Evolutionary conservation across 139 green algal genomes (phyloP).

Genomic region (Spirogloea muscicola): DNA sequence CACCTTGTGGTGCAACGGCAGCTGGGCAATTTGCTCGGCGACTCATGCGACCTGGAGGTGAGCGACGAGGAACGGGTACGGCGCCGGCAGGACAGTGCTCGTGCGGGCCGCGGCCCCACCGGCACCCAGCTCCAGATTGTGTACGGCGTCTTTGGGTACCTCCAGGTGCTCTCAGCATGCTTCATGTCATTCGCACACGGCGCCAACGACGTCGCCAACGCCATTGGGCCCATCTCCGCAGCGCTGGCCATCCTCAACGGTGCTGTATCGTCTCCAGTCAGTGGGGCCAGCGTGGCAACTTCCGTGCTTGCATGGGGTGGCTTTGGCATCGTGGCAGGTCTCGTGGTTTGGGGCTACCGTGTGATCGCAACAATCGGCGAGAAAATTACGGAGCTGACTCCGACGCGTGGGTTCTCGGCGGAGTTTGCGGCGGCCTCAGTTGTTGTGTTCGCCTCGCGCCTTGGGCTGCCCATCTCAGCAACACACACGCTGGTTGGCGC

Average conservation of each 20-base stretch:
- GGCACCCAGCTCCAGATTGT: conserved; percentile 16
- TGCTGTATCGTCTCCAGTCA: neutral
- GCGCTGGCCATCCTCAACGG: conserved; percentile 15
- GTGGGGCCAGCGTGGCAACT: neutral
- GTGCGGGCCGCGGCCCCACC: neutral
- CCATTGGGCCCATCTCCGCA: conserved; percentile 61
- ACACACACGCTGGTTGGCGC: conserved; percentile 37
- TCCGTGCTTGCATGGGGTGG: conserved; percentile 25
- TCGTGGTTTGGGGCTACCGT: conserved; percentile 36
- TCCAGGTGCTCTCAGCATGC: conserved; percentile 72
- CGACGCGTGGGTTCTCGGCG: conserved; percentile 27
- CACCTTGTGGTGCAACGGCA: neutral
- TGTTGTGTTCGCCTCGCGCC: conserved; percentile 32
- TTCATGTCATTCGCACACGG: conserved; percentile 72
- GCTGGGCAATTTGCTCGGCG: neutral
- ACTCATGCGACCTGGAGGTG: neutral
- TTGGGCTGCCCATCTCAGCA: conserved; percentile 33
- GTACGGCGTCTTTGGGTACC: conserved; percentile 35
- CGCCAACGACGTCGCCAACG: conserved; percentile 53
- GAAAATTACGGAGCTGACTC: conserved; percentile 41
- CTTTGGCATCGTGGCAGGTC: conserved; percentile 37
- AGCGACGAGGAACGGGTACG: neutral
- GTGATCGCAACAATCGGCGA: conserved; percentile 40
- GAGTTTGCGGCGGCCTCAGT: conserved; percentile 29
- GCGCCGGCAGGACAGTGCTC: neutral